Conservation (phyloP, 2,329 filamentous ascomycete species). For the Aspergillus sp. region DNA sequence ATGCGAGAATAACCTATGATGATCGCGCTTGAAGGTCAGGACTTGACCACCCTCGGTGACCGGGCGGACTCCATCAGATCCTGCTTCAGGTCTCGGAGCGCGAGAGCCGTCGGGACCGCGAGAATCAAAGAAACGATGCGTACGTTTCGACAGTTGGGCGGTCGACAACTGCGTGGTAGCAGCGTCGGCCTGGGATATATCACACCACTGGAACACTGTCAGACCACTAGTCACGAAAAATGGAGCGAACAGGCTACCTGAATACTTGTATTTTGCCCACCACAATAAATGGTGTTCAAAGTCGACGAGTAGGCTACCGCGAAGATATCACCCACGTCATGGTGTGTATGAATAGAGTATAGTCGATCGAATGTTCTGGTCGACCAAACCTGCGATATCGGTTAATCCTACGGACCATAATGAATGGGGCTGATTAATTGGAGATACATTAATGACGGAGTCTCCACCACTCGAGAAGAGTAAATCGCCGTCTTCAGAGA, state of each 20-base stretch:
- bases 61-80: slow-evolving; percentile 49
- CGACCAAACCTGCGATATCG: slow-evolving; percentile 66
- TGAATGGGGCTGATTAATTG: slow-evolving; percentile 9
- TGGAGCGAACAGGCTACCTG: slow-evolving; percentile 50
- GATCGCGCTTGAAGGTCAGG: slow-evolving; percentile 77
- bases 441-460: slow-evolving; percentile 80
- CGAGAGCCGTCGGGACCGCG: slow-evolving; percentile 77
- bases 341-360: slow-evolving; percentile 88
- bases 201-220: slow-evolving; percentile 64
- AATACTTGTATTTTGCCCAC: slow-evolving; percentile 90
- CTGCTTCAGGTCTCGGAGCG: slow-evolving; percentile 69
- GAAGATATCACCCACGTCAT: slow-evolving; percentile 94
- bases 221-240: not conserved
- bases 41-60: slow-evolving; percentile 61
- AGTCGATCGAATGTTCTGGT: slow-evolving; percentile 72
- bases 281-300: slow-evolving; percentile 81
- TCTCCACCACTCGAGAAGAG: slow-evolving; percentile 94
- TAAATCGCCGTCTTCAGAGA: slow-evolving; percentile 71
- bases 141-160: slow-evolving; percentile 71
- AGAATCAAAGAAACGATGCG: slow-evolving; percentile 92
- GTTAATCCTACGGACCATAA: not conserved
- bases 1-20: slow-evolving; percentile 86
- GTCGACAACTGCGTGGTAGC: slow-evolving; percentile 63
- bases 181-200: slow-evolving; percentile 63
- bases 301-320: slow-evolving; percentile 84